phyloP scores from a whole-genome alignment of 2,329 filamentous ascomycete species.

The Tetracladium maxilliforme region DNA sequence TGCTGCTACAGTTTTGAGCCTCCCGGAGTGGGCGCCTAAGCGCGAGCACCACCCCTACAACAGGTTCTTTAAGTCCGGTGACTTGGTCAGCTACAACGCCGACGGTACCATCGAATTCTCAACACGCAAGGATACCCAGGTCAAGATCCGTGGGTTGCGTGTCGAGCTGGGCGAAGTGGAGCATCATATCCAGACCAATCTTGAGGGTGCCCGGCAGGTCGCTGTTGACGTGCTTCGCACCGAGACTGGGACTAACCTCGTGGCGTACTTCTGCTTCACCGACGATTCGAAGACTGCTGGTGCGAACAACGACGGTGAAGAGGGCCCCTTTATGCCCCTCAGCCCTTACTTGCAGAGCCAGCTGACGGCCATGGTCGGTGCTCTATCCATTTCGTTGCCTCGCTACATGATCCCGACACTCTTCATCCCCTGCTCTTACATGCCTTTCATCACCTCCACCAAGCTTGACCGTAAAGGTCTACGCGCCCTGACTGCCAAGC shows the following conservation, averaged over 20 bases:
- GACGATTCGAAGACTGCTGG: too few species aligned
- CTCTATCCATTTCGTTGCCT: too few species aligned
- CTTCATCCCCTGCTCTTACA: slow-evolving; percentile 13
- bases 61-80: slow-evolving; percentile 43
- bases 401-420: slow-evolving; percentile 17
- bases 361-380: too few species aligned
- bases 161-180: slow-evolving; percentile 43
- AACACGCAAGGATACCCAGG: slow-evolving; percentile 51
- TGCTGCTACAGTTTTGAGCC: slow-evolving; percentile 38
- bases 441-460: slow-evolving; percentile 15
- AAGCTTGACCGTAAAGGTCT: slow-evolving; percentile 21
- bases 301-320: too few species aligned
- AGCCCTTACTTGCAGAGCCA: too few species aligned
- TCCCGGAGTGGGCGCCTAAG: slow-evolving; percentile 32
- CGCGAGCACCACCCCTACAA: neutral
- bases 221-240: too few species aligned
- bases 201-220: too few species aligned
- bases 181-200: slow-evolving; percentile 19
- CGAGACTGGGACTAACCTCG: too few species aligned
- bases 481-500: too few species aligned
- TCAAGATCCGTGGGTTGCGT: slow-evolving; percentile 51
- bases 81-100: slow-evolving; percentile 36
- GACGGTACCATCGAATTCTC: slow-evolving; percentile 38
- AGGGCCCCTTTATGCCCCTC: too few species aligned
- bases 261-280: too few species aligned